A percentile compares a stretch with the other conserved stretches of the same genome.
Conservation (phyloP, 208 protist species). For the Trypanosoma rangeli region DNA sequence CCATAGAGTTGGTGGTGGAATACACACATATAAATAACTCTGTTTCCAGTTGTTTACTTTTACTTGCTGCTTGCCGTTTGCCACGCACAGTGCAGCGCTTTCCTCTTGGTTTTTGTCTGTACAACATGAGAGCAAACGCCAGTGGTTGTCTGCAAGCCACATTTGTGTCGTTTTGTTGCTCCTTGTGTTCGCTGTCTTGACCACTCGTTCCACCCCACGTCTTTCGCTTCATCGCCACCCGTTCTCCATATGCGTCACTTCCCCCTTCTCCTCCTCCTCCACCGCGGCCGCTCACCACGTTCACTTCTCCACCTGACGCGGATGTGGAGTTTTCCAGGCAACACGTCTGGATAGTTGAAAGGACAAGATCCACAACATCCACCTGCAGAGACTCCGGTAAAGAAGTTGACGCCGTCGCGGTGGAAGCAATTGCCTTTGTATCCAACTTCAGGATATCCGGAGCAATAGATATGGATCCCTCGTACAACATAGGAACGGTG, state of each 20-base stretch:
- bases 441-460: background rate
- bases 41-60: background rate
- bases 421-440: background rate
- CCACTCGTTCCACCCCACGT: background rate
- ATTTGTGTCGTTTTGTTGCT: background rate
- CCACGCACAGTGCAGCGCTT: background rate
- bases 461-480: constrained; percentile 5
- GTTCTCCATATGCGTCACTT: background rate
- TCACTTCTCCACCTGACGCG: background rate
- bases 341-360: constrained; percentile 2
- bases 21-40: constrained; percentile 18
- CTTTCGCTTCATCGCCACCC: background rate
- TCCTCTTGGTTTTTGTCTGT: background rate
- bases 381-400: background rate
- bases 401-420: background rate
- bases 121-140: constrained; percentile 12
- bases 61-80: background rate
- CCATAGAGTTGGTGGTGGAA: background rate
- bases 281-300: too few relatives aligned
- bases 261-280: background rate
- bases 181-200: background rate
- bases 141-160: background rate
- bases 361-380: constrained; percentile 3
- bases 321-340: background rate
- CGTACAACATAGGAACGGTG: background rate